Evolutionary conservation across 2,329 filamentous ascomycete species (phyloP).

Genomic region (Domatiomyces globalis): DNA sequence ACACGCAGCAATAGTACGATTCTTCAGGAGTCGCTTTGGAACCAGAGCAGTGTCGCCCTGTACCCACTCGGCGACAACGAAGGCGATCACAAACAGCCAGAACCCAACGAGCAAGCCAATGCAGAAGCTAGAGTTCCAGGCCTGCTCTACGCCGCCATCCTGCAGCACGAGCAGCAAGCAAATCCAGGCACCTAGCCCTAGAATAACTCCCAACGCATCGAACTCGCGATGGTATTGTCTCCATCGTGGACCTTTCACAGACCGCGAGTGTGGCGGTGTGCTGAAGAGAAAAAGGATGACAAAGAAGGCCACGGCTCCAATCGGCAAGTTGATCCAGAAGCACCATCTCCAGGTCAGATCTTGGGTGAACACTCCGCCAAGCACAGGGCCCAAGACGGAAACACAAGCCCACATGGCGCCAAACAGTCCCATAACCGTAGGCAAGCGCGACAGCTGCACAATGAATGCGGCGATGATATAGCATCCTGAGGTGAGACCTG

Average conservation of each 20-base stretch:
- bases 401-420: constrained; percentile 21
- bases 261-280: too few relatives aligned
- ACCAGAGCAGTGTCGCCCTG: constrained; percentile 19
- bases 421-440: constrained; percentile 33
- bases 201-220: too few relatives aligned
- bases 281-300: constrained; percentile 12
- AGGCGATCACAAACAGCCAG: constrained; percentile 27
- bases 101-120: constrained; percentile 40
- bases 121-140: constrained; percentile 37
- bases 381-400: constrained; percentile 20
- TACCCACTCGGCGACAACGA: constrained; percentile 22
- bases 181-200: too few relatives aligned
- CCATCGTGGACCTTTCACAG: too few relatives aligned
- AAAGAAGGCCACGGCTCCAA: constrained; percentile 19
- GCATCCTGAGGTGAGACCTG: constrained; percentile 37
- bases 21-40: too few relatives aligned
- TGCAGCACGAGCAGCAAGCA: constrained; percentile 44
- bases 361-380: constrained; percentile 22
- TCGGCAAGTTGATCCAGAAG: constrained; percentile 25
- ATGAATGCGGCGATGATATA: constrained; percentile 34
- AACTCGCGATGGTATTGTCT: too few relatives aligned
- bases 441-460: constrained; percentile 32
- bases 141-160: constrained; percentile 40
- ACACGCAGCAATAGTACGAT: too few relatives aligned
- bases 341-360: constrained; percentile 24